Base-by-base conservation (phyloP, 768 basidiomycete species). In the Termitomyces bulborhizus region DNA sequence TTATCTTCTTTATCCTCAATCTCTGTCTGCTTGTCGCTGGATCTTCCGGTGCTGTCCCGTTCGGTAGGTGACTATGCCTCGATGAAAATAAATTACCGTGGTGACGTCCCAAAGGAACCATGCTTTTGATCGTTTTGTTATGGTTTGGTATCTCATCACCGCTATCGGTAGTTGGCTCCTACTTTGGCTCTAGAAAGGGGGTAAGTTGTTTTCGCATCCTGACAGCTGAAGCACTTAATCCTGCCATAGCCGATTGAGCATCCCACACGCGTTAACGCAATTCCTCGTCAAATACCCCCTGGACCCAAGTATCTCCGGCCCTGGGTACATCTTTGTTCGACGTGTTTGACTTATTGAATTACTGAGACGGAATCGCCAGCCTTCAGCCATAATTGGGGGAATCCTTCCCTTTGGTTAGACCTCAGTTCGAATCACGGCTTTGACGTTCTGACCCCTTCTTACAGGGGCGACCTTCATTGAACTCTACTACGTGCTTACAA, bases 111-210 rank as follows among this genome's bases (percentile, higher is more conserved):
- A 4, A 16, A 90, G 88, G 86, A 45, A 95, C 93, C 0, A 88
- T 95, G 81, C 73, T 93, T 41, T 74, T 91, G 37, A 88, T 96
- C 55, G 80, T 92, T 32, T 62, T 91, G 13, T 71, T 95, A 13
- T 97, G 95, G 95, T 97, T 93, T 68, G 86, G 93, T 16, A 94
- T 98, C 56, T 93, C 93, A 26, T 90, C 90, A 1, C 96, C 96
- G 3, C 73, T 98, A 41, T 93, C 90, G 18, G 80, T 88, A 18
- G 74, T 93, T 34, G 96, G 96, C 9, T 85, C 89, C 16, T 95
- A 90, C 69, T 84, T 86, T 56, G 96, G 96, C 4, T 79, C 86
- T 26, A 88, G 83, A 68, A 90, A 93, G 63, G 95, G 95, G 15
- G 91, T 94, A 70, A 53, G 86, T 66, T 27, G 32, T 48, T 18